phyloP scores from a whole-genome alignment of 2,329 filamentous ascomycete species.

The Botryotinia narcissicola region DNA sequence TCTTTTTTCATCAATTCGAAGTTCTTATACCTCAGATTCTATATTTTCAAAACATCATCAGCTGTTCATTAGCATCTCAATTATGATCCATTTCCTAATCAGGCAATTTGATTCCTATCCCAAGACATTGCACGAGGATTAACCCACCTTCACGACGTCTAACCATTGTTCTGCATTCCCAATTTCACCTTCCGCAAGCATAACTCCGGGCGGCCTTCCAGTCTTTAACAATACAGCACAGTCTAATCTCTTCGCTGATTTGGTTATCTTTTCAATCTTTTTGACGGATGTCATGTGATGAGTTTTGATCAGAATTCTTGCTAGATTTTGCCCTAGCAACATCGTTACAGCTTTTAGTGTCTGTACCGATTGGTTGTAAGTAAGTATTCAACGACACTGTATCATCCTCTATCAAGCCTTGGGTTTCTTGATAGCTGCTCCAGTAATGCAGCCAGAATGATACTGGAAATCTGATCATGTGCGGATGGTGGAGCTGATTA shows the following conservation, averaged over 20 bases:
- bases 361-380: background rate
- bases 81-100: background rate
- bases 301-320: slow-evolving; percentile 64
- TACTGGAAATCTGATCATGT: background rate
- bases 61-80: background rate
- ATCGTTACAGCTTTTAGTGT: background rate
- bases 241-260: slow-evolving; percentile 59
- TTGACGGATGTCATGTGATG: slow-evolving; percentile 81
- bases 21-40: slow-evolving; percentile 38
- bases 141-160: slow-evolving; percentile 32
- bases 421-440: background rate
- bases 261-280: slow-evolving; percentile 63
- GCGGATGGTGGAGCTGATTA: background rate
- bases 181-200: slow-evolving; percentile 62
- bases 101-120: background rate
- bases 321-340: background rate
- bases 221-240: slow-evolving; percentile 63
- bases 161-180: slow-evolving; percentile 30
- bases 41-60: background rate
- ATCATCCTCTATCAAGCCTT: background rate
- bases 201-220: slow-evolving; percentile 70
- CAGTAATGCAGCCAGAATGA: too few species aligned
- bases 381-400: background rate
- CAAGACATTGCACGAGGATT: background rate
- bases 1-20: slow-evolving; percentile 34